Percentiles rank a stretch among this genome's conserved stretches.
Conservation (phyloP, 1,139 yeast genomes). For the Geotrichum candidum region DNA sequence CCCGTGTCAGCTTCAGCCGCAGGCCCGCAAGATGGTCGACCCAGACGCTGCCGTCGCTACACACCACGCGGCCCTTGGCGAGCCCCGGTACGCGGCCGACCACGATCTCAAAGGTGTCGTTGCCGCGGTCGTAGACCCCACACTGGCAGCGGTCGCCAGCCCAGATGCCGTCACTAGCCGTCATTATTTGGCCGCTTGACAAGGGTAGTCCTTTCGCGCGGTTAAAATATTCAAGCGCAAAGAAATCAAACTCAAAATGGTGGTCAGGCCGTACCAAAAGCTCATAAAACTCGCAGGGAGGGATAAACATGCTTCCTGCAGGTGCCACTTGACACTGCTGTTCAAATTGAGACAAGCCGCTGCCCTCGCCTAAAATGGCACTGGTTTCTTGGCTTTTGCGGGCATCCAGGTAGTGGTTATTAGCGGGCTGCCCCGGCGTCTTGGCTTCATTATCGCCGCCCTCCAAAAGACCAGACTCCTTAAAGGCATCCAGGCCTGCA, state of each 20-base stretch:
- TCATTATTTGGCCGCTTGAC: not conserved
- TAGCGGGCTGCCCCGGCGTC: too few species aligned
- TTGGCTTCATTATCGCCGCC: not conserved
- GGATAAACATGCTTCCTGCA: too few species aligned
- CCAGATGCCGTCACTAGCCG: not conserved
- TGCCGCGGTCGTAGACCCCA: not conserved
- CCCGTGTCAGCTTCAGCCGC: not conserved
- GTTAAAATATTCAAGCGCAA: not conserved
- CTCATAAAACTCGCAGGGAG: not conserved
- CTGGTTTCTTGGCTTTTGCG: too few species aligned
- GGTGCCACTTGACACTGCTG: not conserved
- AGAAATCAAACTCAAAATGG: not conserved
- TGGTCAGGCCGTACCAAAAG: not conserved
- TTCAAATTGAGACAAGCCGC: too few species aligned
- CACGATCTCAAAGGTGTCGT: not conserved
- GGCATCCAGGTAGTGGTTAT: too few species aligned
- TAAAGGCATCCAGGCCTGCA: conserved; percentile 16
- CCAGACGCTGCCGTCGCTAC: not conserved
- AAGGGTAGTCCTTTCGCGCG: not conserved
- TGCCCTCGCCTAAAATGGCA: too few species aligned
- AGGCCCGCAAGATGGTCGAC: not conserved
- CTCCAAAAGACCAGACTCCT: not conserved
- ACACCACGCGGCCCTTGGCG: not conserved
- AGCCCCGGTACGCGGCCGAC: not conserved
- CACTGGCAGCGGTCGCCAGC: not conserved